These are phyloP conservation scores for Amylocystis lapponica DNA, from an alignment of 768 basidiomycete genomes.

Conservation along the genomic window DNA sequence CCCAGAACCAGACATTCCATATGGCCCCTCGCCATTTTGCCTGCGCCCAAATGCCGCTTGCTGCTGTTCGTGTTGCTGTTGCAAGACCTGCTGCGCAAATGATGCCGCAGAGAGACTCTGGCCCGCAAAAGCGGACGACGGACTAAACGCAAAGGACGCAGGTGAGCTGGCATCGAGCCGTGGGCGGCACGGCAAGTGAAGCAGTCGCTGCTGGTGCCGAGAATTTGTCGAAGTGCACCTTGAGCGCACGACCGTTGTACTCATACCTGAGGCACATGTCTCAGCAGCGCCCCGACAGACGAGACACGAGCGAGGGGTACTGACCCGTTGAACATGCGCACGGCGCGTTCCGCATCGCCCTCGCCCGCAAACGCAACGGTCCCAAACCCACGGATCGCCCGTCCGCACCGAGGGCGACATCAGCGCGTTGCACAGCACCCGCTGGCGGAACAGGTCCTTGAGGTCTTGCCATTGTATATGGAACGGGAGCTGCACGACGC, in stretches of 20 bases:
- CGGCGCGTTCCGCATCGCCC: slow-evolving; percentile 77
- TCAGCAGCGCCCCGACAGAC: not conserved
- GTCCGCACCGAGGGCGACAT: slow-evolving; percentile 79
- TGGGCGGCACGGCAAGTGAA: slow-evolving; percentile 8
- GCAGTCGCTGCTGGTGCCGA: slow-evolving; percentile 29
- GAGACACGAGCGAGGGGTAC: slow-evolving; percentile 22
- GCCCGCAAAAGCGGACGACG: slow-evolving; percentile 4
- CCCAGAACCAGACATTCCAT: too few relatives aligned
- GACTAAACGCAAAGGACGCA: slow-evolving; percentile 6
- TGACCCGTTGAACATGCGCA: slow-evolving; percentile 88
- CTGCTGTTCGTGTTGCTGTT: slow-evolving; percentile 10
- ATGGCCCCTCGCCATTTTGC: too few relatives aligned
- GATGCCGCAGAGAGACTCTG: too few relatives aligned
- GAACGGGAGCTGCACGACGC: slow-evolving; percentile 64
- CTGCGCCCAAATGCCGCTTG: not conserved
- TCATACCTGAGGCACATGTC: slow-evolving; percentile 54
- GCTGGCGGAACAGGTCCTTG: slow-evolving; percentile 91
- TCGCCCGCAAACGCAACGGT: slow-evolving; percentile 85
- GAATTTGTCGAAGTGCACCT: slow-evolving; percentile 90
- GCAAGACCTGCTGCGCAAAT: slow-evolving; percentile 15
- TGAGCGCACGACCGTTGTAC: slow-evolving; percentile 79
- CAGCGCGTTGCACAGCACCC: slow-evolving; percentile 85
- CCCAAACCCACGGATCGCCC: slow-evolving; percentile 91
- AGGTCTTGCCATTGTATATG: slow-evolving; percentile 98
- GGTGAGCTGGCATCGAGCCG: slow-evolving; percentile 9